Base-by-base conservation (phyloP, 139 green algal species). In the Mesotaenium endlicherianum region DNA sequence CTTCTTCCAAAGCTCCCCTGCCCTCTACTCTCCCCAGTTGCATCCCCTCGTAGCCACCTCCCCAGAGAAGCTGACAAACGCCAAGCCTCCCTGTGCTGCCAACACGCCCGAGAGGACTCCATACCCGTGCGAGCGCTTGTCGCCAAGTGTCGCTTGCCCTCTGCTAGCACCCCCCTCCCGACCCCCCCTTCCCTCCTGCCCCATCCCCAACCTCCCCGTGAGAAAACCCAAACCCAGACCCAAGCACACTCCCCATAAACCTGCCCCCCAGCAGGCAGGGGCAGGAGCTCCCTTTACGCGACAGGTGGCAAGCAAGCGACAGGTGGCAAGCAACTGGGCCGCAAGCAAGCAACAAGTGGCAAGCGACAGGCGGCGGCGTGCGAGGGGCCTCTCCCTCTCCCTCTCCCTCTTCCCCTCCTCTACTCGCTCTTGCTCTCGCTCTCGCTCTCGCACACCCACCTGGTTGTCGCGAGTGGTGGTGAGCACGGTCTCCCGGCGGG, bases 221-320 rank as follows among this genome's bases (percentile, higher is more conserved):
- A 82, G 75, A 72, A 14, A 75, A 68, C 4, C 11, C 11, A 41
- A 49, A 70, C 17, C 17, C 75, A 57, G 20, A 82, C 75, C 75
- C 58, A 31, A 0, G 59, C 58, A 0, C n/a, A 0, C 36, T 55
- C 11, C 17, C 77, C 77, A 38, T 77, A 84, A 36, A 75, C 34
- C 41, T 72, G 11, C 60, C 60, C 8, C 41, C 60, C 11, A 72
- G 5, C 11, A 78, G 34, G 49, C 17, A 26, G 42, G 8, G 17
- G 31, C 3, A 2, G 8, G 71, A 34, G 41, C 6, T 74, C 17
- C n/a, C n/a, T n/a, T n/a, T 74, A 16, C 64, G 14, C 11, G 17
- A 41, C 11, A 74, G 14, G 31, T 17, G 8, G 64, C 31, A 74
- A 74, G 14, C 34, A 16, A 42, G 8, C 64, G 11, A 64, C 50